phyloP scores from a whole-genome alignment of 495 filamentous ascomycete species.

The Sordaria brevicollis region DNA sequence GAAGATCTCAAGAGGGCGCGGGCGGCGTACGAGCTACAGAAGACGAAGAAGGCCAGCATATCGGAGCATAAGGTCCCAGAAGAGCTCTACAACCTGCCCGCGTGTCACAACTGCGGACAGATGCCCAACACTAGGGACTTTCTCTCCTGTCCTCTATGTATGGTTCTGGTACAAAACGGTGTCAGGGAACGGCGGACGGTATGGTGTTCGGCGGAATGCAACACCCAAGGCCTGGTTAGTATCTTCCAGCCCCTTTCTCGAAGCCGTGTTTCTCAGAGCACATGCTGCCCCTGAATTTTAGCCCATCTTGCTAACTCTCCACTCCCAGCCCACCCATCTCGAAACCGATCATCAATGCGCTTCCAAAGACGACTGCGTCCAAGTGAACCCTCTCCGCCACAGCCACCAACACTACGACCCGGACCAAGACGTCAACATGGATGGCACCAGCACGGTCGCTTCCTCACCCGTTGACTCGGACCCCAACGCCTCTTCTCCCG shows the following conservation, averaged over 20 bases:
- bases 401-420: background rate
- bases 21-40: conserved; percentile 31
- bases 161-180: conserved; percentile 19
- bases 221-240: conserved; percentile 32
- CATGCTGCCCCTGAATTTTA: background rate
- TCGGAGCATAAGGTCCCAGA: conserved; percentile 14
- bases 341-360: conserved; percentile 16
- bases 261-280: background rate
- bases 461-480: background rate
- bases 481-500: background rate
- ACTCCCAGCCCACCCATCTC: conserved; percentile 8
- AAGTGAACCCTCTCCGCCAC: background rate
- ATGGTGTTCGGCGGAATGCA: conserved; percentile 36
- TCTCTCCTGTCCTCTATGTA: conserved; percentile 30
- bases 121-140: conserved; percentile 16
- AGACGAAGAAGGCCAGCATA: conserved; percentile 22
- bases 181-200: conserved; percentile 17
- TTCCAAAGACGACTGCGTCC: conserved; percentile 11
- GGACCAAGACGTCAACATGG: background rate
- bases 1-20: conserved; percentile 33
- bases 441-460: conserved; percentile 2
- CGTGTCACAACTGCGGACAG: conserved; percentile 28
- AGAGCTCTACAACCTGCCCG: conserved; percentile 23
- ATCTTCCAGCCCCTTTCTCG: background rate
- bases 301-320: background rate